phyloP scores from a whole-genome alignment of 2,329 filamentous ascomycete genomes.

The Penicillium sp. region DNA sequence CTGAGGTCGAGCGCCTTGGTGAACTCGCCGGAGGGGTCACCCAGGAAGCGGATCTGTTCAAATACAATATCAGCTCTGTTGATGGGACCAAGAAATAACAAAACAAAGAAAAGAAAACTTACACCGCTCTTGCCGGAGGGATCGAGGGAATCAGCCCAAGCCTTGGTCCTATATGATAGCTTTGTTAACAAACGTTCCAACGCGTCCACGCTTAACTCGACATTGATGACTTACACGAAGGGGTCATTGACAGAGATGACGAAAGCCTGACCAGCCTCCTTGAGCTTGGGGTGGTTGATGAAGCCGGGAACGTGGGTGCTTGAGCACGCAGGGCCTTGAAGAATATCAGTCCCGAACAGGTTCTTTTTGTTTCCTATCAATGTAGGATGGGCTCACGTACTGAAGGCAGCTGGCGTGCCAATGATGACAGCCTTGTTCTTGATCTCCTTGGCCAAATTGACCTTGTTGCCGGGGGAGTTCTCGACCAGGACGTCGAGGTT shows the following conservation, averaged over 20 bases:
- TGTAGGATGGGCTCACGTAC: conserved; percentile 30
- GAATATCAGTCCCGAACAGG: conserved; percentile 8
- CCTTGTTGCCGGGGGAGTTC: conserved; percentile 80
- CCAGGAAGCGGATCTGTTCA: conserved; percentile 72
- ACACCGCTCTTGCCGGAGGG: conserved; percentile 66
- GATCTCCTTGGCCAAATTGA: conserved; percentile 74
- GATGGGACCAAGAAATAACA: neutral
- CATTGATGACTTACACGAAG: conserved; percentile 64
- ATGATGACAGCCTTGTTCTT: conserved; percentile 70
- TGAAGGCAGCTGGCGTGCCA: conserved; percentile 73
- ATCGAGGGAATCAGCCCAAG: conserved; percentile 72
- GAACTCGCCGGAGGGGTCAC: conserved; percentile 69
- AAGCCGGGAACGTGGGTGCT: conserved; percentile 74
- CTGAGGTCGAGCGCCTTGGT: conserved; percentile 72
- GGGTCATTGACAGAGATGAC: conserved; percentile 89
- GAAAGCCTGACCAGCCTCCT: conserved; percentile 73
- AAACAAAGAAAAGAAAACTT: conserved; percentile 37
- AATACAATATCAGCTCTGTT: neutral
- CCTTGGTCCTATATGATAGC: conserved; percentile 61
- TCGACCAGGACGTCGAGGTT: conserved; percentile 69
- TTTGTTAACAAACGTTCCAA: too few relatives aligned
- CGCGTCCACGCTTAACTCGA: neutral
- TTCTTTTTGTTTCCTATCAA: neutral
- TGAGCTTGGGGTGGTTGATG: conserved; percentile 68
- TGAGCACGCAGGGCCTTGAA: conserved; percentile 52